Evolutionary conservation across 1,284 basidiomycete species (phyloP).

Genomic region (Amylostereum chailletii): DNA sequence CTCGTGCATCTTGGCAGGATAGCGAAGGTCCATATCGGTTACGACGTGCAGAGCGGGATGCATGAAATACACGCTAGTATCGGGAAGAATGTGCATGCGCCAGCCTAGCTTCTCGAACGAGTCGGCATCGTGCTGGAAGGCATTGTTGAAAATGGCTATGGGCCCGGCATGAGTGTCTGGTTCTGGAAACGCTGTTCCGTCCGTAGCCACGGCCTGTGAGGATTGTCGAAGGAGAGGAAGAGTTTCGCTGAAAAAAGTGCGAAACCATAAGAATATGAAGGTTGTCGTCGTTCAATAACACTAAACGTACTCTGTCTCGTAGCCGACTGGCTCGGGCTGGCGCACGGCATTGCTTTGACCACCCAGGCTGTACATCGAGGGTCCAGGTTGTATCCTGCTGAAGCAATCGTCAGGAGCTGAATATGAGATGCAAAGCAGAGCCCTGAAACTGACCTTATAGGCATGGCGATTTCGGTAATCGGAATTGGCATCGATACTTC

Average conservation of each 20-base stretch:
- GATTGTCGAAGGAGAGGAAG: conserved; percentile 10
- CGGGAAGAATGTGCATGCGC: conserved; percentile 62
- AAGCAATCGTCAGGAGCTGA: no score
- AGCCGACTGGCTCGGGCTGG: conserved; percentile 5
- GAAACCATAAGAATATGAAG: background rate
- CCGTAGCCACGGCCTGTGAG: background rate
- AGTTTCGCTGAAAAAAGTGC: conserved; percentile 6
- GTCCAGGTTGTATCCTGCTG: conserved; percentile 4
- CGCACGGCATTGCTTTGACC: conserved; percentile 1
- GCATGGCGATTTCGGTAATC: no score
- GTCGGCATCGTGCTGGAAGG: conserved; percentile 13
- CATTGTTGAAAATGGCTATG: conserved; percentile 11
- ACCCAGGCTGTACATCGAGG: conserved; percentile 6
- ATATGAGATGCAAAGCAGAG: no score
- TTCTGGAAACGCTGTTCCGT: background rate
- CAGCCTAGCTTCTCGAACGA: conserved; percentile 38
- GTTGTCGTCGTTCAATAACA: background rate
- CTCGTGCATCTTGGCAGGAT: conserved; percentile 35
- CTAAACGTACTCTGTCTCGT: conserved; percentile 10
- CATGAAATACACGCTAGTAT: conserved; percentile 56
- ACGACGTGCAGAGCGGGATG: conserved; percentile 48
- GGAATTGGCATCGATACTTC: no score
- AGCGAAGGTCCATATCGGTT: conserved; percentile 58
- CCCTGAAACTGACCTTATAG: no score
- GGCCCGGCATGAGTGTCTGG: conserved; percentile 8